phyloP scores from a whole-genome alignment of 352 stramenopile genomes.

The Phytophthora europaea region DNA sequence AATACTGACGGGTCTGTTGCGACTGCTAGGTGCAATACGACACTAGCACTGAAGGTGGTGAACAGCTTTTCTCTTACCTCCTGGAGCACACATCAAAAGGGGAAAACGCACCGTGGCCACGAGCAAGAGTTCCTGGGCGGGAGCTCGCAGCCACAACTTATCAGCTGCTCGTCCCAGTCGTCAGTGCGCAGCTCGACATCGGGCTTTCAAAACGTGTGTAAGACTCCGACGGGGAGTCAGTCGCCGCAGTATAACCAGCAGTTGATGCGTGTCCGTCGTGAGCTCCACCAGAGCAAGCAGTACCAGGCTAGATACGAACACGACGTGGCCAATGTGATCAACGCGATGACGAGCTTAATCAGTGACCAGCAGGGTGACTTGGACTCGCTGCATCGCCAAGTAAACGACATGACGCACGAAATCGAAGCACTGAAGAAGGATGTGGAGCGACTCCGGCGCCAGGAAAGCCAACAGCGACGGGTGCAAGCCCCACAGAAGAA shows the following conservation, averaged over 20 bases:
- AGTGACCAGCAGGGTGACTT: slow-evolving; percentile 56
- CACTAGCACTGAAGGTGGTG: slow-evolving; percentile 28
- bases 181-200: slow-evolving; percentile 10
- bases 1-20: neutral
- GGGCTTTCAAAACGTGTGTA: slow-evolving; percentile 1
- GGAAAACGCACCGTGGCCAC: slow-evolving; percentile 27
- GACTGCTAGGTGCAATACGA: slow-evolving; percentile 43
- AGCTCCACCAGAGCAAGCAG: slow-evolving; percentile 35
- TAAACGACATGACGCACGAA: slow-evolving; percentile 24
- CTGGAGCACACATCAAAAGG: slow-evolving; percentile 47
- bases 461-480: slow-evolving; percentile 14
- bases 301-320: slow-evolving; percentile 34
- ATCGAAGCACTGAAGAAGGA: slow-evolving; percentile 37
- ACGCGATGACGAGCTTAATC: slow-evolving; percentile 53
- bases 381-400: slow-evolving; percentile 25
- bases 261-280: slow-evolving; percentile 34
- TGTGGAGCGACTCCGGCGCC: slow-evolving; percentile 22
- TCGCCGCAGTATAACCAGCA: slow-evolving; percentile 31
- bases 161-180: slow-evolving; percentile 38
- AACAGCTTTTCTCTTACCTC: slow-evolving; percentile 24
- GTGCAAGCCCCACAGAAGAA: slow-evolving; percentile 12
- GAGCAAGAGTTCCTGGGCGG: slow-evolving; percentile 14
- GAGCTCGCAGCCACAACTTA: slow-evolving; percentile 23
- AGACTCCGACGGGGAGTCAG: slow-evolving; percentile 6
- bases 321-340: slow-evolving; percentile 53